Base-by-base conservation (phyloP, 2,329 filamentous ascomycete species). In the Septoria petroselini region DNA sequence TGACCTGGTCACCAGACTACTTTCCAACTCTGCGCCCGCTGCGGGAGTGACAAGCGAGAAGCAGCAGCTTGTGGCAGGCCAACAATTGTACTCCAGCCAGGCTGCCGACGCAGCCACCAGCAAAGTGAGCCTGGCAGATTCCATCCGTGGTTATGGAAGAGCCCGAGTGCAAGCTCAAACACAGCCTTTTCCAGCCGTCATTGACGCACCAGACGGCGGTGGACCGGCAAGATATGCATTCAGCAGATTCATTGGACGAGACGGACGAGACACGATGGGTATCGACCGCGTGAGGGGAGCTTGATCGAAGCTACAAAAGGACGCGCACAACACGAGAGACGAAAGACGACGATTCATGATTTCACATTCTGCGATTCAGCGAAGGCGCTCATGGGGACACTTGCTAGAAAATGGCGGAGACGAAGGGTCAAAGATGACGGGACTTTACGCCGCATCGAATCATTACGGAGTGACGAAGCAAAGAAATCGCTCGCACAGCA, bases 1-100 rank as follows among this genome's bases (percentile, higher is more conserved):
- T 0, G 85, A 90, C 57, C 76, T 96, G 15, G 77, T 84, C 17
- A 82, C 79, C 0, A 75, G 86, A 34, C 72, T 95, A 2, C 83
- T 88, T 42, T 74, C 80, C 35, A 71, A 73, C 25, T 66, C 37
- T 63, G 62, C 65, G 45, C 73, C n/a, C n/a, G n/a, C 69, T 57
- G 76, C 70, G 48, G 76, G 68, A 79, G 73, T 23, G 43, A 35
- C 58, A 64, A 41, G 62, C 19, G 34, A 57, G 7, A 66, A 61
- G 23, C 61, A 54, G 57, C 44, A 23, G 19, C 7, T 62, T 59
- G 23, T 59, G 51, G 21, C 45, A 31, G 34, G 30, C 14, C 27
- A 33, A 8, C 33, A 35, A 30, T 18, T 37, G 11, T 44, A 46
- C 33, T 31, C 40, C 7, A 31, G 25, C 25, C 40, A 42, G n/a